Evolutionary conservation across 2,329 filamentous ascomycete species (phyloP).

Genomic region (Aspergillus jensenii): DNA sequence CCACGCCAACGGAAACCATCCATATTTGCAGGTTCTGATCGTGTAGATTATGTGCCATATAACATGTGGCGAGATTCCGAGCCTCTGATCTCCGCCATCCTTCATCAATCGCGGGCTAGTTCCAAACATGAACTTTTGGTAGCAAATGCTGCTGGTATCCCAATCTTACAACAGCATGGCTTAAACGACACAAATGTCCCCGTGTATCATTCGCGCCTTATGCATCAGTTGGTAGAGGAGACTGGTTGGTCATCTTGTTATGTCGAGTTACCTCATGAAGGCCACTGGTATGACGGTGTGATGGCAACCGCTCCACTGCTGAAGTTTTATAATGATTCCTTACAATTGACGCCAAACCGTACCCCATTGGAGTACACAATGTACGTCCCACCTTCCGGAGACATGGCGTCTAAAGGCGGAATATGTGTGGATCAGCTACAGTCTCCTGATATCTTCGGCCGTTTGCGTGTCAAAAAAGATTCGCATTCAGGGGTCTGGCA

Average conservation of each 20-base stretch:
- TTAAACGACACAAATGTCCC: slow-evolving; percentile 59
- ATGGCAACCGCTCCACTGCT: slow-evolving; percentile 53
- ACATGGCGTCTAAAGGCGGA: slow-evolving; percentile 54
- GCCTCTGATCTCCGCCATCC: slow-evolving; percentile 47
- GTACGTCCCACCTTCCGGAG: slow-evolving; percentile 52
- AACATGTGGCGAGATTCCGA: slow-evolving; percentile 57
- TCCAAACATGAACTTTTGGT: slow-evolving; percentile 58
- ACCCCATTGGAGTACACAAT: slow-evolving; percentile 46
- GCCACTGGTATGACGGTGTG: slow-evolving; percentile 57
- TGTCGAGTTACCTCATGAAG: slow-evolving; percentile 49
- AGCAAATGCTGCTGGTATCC: slow-evolving; percentile 52
- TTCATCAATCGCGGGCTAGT: slow-evolving; percentile 51
- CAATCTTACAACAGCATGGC: slow-evolving; percentile 58
- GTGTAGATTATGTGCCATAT: slow-evolving; percentile 56
- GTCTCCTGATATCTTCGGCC: slow-evolving; percentile 53
- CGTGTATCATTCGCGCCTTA: slow-evolving; percentile 55
- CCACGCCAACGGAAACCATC: background rate
- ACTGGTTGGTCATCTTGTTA: slow-evolving; percentile 46
- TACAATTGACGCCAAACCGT: slow-evolving; percentile 1
- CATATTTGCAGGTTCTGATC: slow-evolving; percentile 3
- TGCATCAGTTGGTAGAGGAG: slow-evolving; percentile 51
- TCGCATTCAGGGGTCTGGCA: slow-evolving; percentile 30
- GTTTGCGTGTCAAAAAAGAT: slow-evolving; percentile 42
- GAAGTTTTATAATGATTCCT: slow-evolving; percentile 47
- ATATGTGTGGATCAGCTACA: slow-evolving; percentile 52